Evolutionary conservation across 139 green algal genomes (phyloP), one percentile per base, ranked within the genome.

Genomic region (Chlorella sorokiniana): DNA sequence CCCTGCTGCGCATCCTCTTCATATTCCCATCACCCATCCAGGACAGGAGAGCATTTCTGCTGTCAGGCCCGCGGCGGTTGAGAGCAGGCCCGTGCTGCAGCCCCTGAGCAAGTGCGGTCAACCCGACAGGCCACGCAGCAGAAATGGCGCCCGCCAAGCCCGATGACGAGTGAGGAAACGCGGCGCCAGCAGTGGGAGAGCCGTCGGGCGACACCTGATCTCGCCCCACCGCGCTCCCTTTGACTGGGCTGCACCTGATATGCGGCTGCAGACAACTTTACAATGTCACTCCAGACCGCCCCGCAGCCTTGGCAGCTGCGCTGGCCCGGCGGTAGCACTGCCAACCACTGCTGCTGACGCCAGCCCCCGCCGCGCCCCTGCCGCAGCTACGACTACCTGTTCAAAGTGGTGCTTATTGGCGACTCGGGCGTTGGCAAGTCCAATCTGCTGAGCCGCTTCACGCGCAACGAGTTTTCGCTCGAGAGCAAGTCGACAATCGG

Each of bases 401-500:
- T 99, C 90, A 99, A 99, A 86, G 94, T 98, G 25, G 97, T 99
- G 52, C 85, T 99, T 41, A 99, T 99, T 82, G 97, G 97, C 25
- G 97, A 99, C 88, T 97, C 93, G 11, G 97, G 96, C 10, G 97
- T 99, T 2, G 97, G 97, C 54, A 99, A 99, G 88, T 98, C 94
- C 63, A 99, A 99, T 87, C 82, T 99, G 81, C 93, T 99, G 18
- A 96, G 90, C 68, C 90, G 96, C 22, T 99, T 99, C 88, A 99
- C 97, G 3, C 90, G 97, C 37, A 99, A 99, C 86, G 97, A 99
- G 91, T 99, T 99, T 84, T 97, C 90, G 84, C 82, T 99, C 38
- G 96, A 99, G 89, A 97, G 92, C 72, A 99, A 99, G 89, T 98
- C 93, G 33, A 99, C 97, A 14, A 99, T 99, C 83, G 97, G 97